phyloP scores from a whole-genome alignment of 163 green algal species.

The Scenedesmus sp. region DNA sequence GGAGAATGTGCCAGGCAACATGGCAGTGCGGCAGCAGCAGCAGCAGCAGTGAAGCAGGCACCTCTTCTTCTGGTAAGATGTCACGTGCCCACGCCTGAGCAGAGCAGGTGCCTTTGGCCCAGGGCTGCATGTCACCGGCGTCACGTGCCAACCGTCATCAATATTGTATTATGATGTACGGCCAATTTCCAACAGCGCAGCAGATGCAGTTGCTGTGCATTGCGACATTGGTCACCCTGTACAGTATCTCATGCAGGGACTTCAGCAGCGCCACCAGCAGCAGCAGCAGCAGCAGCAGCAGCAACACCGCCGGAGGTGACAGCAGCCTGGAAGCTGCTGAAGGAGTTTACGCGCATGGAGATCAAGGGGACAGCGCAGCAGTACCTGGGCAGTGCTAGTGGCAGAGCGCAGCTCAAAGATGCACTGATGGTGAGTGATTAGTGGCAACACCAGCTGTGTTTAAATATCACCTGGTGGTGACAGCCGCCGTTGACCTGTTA shows the following conservation, averaged over 20 bases:
- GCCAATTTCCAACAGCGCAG: neutral
- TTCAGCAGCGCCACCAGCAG: conserved; percentile 1
- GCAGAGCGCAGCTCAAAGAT: conserved; percentile 13
- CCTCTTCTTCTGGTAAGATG: neutral
- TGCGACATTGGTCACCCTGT: neutral
- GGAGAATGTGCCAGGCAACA: neutral
- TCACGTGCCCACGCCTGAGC: neutral
- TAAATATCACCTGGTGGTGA: too few relatives aligned
- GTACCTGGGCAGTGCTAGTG: conserved; percentile 12
- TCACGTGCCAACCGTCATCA: too few relatives aligned
- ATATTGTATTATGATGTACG: too few relatives aligned
- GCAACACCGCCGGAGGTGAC: neutral
- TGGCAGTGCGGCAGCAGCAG: neutral
- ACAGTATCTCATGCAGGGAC: neutral
- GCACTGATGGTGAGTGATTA: conserved; percentile 1
- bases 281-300: conserved; percentile 2
- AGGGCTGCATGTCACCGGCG: too few relatives aligned
- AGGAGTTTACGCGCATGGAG: conserved; percentile 34
- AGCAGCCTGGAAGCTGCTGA: conserved; percentile 33
- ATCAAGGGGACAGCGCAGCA: conserved; percentile 27
- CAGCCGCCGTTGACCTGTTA: too few relatives aligned
- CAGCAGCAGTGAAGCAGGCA: conserved; percentile 1
- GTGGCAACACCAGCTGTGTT: neutral
- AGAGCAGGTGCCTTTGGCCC: neutral
- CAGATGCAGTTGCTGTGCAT: neutral